These are phyloP conservation scores for Phaeosphaeria sp. DNA, from an alignment of 2,329 filamentous ascomycete species.

Conservation along the genomic window DNA sequence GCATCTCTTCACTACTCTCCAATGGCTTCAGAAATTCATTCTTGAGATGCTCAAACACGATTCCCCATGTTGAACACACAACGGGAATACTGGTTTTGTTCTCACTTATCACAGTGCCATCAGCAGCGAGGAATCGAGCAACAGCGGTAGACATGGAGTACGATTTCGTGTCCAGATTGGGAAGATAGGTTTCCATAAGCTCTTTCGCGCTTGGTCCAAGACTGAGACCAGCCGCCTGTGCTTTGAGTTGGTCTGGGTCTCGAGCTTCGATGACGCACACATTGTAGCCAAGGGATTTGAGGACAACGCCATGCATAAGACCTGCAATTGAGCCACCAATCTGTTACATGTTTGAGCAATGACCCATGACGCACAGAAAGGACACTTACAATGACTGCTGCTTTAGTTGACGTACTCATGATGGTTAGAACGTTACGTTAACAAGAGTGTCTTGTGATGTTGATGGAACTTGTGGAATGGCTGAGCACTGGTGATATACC, in stretches of 20 bases:
- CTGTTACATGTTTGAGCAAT: not conserved
- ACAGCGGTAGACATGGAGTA: not conserved
- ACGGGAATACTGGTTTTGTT: too few relatives aligned
- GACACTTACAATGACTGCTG: conserved; percentile 12
- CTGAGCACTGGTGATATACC: too few relatives aligned
- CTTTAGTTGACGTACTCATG: too few relatives aligned
- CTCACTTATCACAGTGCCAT: too few relatives aligned
- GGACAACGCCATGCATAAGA: conserved; percentile 1
- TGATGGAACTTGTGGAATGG: too few relatives aligned
- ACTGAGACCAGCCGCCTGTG: not conserved
- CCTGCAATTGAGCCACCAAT: not conserved
- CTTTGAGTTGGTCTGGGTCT: not conserved
- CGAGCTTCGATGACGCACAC: not conserved
- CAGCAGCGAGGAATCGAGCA: not conserved
- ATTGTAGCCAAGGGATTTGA: not conserved
- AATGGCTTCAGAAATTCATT: too few relatives aligned
- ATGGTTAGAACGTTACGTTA: too few relatives aligned
- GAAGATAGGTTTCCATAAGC: not conserved
- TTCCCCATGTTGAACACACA: too few relatives aligned
- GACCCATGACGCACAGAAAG: not conserved
- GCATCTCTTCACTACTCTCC: too few relatives aligned
- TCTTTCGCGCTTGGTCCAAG: not conserved
- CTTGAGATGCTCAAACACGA: too few relatives aligned
- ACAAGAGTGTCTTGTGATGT: too few relatives aligned
- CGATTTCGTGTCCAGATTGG: conserved; percentile 1